A percentile compares a stretch with the other conserved stretches of the same genome.
These are phyloP conservation scores for Chalara sp. DNA, from an alignment of 2,329 filamentous ascomycete species.

Conservation along the genomic window DNA sequence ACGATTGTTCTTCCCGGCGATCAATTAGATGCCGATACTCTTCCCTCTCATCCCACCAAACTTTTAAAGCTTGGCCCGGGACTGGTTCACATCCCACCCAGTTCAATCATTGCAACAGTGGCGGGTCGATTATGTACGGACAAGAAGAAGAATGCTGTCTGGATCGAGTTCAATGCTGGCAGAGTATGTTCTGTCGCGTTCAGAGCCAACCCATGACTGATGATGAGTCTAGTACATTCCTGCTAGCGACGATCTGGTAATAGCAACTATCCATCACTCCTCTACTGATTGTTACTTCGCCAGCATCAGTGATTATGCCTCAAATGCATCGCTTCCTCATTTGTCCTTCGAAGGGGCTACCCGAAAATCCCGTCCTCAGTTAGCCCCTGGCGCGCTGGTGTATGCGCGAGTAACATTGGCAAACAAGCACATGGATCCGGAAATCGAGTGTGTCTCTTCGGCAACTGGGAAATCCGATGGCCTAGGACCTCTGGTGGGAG, in stretches of 20 bases:
- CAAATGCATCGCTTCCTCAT: constrained; percentile 68
- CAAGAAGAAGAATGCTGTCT: constrained; percentile 67
- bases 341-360: constrained; percentile 89
- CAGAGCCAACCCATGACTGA: neutral
- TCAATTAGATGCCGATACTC: constrained; percentile 52
- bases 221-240: constrained; percentile 63
- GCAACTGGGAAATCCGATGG: constrained; percentile 85
- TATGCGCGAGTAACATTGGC: constrained; percentile 80
- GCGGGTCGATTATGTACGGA: constrained; percentile 63
- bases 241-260: constrained; percentile 74
- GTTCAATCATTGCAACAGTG: constrained; percentile 61
- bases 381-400: constrained; percentile 69
- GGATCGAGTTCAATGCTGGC: constrained; percentile 65
- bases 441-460: constrained; percentile 83
- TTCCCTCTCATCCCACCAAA: constrained; percentile 62
- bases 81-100: constrained; percentile 73
- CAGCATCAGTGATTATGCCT: constrained; percentile 59
- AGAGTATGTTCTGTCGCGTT: constrained; percentile 43
- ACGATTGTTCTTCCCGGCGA: constrained; percentile 78
- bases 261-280: constrained; percentile 76
- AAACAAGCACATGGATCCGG: constrained; percentile 78
- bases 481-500: constrained; percentile 73
- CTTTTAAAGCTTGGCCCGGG: constrained; percentile 79
- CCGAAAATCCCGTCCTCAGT: constrained; percentile 81
- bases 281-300: constrained; percentile 75